Evolutionary conservation across 2,329 filamentous ascomycete species (phyloP).

Genomic region (Sclerotinia glacialis): DNA sequence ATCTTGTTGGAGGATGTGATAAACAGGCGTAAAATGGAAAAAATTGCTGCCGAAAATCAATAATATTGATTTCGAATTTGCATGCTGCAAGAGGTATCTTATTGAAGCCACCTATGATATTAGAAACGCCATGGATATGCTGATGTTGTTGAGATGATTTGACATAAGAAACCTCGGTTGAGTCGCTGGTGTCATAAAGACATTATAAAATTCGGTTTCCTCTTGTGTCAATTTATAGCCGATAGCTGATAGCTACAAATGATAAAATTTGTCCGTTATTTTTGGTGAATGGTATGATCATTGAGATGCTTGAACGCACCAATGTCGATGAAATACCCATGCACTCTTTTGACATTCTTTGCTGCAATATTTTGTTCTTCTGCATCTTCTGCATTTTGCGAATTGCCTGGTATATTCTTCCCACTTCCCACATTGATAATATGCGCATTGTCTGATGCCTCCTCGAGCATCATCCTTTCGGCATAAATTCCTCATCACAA

Average conservation of each 20-base stretch:
- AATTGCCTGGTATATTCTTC: constrained; percentile 96
- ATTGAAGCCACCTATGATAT: constrained; percentile 15
- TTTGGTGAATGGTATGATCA: constrained; percentile 20
- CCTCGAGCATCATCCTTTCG: constrained; percentile 94
- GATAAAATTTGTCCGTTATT: not conserved
- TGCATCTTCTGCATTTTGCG: constrained; percentile 93
- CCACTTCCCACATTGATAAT: constrained; percentile 98
- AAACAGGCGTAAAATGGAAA: constrained; percentile 11
- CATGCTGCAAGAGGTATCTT: constrained; percentile 22
- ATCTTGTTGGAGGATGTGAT: constrained; percentile 7
- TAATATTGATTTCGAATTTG: constrained; percentile 10
- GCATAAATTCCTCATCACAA: constrained; percentile 98
- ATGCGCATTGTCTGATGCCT: constrained; percentile 94
- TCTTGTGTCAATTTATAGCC: not conserved
- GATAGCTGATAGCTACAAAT: not conserved
- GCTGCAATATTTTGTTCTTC: constrained; percentile 98
- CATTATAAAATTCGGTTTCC: constrained; percentile 15
- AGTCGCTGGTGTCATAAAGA: constrained; percentile 20
- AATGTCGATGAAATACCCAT: constrained; percentile 97
- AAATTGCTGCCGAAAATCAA: constrained; percentile 6
- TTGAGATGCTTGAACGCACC: constrained; percentile 73
- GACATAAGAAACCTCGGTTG: constrained; percentile 18
- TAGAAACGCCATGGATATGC: constrained; percentile 22
- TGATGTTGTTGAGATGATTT: constrained; percentile 16
- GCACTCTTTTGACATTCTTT: constrained; percentile 99